Evolutionary conservation across 441 rosid species (phyloP), one percentile per base, ranked within the genome.

Genomic region (Corymbia calophylla): DNA sequence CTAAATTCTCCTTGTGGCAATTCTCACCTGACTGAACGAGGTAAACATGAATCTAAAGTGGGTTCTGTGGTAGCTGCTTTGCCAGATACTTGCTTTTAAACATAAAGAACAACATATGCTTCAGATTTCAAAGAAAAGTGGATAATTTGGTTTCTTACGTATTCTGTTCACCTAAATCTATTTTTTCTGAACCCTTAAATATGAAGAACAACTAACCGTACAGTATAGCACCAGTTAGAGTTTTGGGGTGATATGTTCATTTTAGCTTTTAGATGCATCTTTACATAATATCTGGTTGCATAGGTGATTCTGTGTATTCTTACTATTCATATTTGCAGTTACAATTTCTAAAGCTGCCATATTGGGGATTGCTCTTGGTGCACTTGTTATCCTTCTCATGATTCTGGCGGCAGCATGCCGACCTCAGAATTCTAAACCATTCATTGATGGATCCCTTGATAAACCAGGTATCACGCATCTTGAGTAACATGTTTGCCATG

Each of bases 341-440:
- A 90, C 95, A 58, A 95, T 98, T 88, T 95, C 99, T n/a, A 97
- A 97, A 95, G 99, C 98, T 35, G 98, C 98, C 62, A 98, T 97
- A 89, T 94, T 96, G 17, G 99, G 99, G 55, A 97, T 98, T 80
- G 96, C 98, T 17, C 94, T 98, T 47, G 99, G 99, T 31, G 98
- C 94, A 81, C 96, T 97, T 88, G 97, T 94, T 86, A 90, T 97
- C 93, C 99, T 97, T 90, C 97, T 98, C 81, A 92, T 98, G 98
- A 95, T 98, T 91, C 89, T 97, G 89, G 92, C 94, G 80, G 99
- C 97, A 62, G 98, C 95, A 48, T 97, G 96, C 89, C 93, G 97
- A 11, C 98, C 99, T 0, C 97, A 97, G 87, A 94, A 93, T 87
- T 95, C 95, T 54, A 88, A 92, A 44, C 94, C 96, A 14, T 95